Evolutionary conservation across 345 rosid genomes (phyloP).

Genomic region (Populus simonii): DNA sequence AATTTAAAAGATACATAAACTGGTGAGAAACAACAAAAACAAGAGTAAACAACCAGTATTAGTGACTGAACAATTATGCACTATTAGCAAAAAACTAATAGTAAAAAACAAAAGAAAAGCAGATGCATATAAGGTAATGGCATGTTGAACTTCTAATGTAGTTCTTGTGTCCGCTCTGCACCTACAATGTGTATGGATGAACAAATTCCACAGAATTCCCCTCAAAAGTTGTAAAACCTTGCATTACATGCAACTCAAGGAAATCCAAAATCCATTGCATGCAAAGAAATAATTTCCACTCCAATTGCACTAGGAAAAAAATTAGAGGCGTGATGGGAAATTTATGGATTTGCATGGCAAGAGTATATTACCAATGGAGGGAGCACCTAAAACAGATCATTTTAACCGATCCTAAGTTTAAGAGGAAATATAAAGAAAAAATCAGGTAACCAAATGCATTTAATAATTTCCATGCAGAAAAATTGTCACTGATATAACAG

Average conservation of each 20-base stretch:
- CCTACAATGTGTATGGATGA: background rate
- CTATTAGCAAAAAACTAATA: background rate
- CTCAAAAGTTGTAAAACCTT: background rate
- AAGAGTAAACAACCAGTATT: background rate
- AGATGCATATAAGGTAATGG: background rate
- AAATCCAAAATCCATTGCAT: background rate
- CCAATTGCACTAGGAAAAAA: background rate
- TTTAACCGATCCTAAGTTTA: background rate
- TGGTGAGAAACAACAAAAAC: constrained; percentile 1
- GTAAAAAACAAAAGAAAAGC: background rate
- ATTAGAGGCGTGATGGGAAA: background rate
- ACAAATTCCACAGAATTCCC: background rate
- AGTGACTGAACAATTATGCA: background rate
- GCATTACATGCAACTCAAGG: background rate
- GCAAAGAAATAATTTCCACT: background rate
- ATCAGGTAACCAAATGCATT: background rate
- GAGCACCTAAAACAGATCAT: background rate
- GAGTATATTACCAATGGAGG: too few relatives aligned
- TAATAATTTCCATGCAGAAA: background rate
- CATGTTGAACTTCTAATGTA: background rate
- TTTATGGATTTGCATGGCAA: background rate
- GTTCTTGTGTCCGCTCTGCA: background rate
- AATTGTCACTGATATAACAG: background rate
- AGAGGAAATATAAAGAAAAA: background rate
- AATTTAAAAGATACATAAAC: background rate